A percentile compares a stretch with the other conserved stretches of the same genome.
phyloP scores from a whole-genome alignment of 2,329 filamentous ascomycete genomes.

The Ophiocordyceps camponoti-saundersi region DNA sequence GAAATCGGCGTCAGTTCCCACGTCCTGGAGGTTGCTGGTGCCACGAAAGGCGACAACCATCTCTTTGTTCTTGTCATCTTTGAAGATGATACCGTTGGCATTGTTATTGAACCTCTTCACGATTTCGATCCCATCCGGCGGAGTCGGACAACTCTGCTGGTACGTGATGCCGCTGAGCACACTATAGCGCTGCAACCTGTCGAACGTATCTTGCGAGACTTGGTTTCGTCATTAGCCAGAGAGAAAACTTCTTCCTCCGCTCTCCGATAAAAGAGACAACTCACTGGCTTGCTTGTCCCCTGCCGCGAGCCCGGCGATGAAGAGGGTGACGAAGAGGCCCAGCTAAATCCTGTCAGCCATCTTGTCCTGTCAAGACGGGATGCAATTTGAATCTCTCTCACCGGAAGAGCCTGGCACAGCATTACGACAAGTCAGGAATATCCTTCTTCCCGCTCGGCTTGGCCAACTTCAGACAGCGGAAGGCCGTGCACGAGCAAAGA shows the following conservation, averaged over 20 bases:
- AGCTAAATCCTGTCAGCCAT: not conserved
- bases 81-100: not conserved
- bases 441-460: not conserved
- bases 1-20: not conserved
- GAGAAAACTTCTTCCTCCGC: not conserved
- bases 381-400: not conserved
- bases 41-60: not conserved
- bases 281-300: not conserved
- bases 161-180: not conserved
- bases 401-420: not conserved
- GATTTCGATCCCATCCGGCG: not conserved
- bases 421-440: not conserved
- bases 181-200: not conserved
- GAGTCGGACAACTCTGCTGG: not conserved
- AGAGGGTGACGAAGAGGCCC: not conserved
- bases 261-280: not conserved
- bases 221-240: not conserved
- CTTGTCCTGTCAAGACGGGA: no score
- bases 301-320: not conserved
- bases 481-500: not conserved
- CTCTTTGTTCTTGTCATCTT: not conserved
- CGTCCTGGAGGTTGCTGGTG: not conserved
- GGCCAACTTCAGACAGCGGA: no score
- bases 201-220: not conserved
- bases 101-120: not conserved